Conservation (phyloP, 2,329 filamentous ascomycete species). For the Sporothrix mexicana region DNA sequence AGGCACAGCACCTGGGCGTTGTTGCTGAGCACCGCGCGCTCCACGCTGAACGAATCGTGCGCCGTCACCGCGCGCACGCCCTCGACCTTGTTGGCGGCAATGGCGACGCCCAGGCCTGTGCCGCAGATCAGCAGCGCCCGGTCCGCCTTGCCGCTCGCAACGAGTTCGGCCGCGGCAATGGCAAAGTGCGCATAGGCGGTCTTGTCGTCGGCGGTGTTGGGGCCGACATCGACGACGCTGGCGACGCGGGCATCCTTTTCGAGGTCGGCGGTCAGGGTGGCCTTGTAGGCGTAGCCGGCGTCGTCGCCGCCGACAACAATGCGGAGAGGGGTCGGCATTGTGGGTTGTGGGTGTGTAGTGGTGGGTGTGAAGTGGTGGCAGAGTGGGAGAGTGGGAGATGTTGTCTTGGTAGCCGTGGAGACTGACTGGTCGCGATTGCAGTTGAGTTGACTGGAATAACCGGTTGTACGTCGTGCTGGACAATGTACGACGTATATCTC, state of each 20-base stretch:
- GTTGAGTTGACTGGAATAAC: too few species aligned
- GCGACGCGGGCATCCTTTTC: slow-evolving; percentile 69
- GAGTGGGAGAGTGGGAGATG: background rate
- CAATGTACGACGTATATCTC: background rate
- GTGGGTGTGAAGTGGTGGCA: background rate
- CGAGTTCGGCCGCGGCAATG: slow-evolving; percentile 36
- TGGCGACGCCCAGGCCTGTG: slow-evolving; percentile 84
- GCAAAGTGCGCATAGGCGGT: slow-evolving; percentile 80
- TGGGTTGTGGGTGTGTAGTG: background rate
- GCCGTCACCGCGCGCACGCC: slow-evolving; percentile 87
- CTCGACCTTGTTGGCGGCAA: slow-evolving; percentile 83
- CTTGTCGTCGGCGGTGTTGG: slow-evolving; percentile 69
- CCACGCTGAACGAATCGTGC: slow-evolving; percentile 84
- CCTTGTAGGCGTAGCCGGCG: slow-evolving; percentile 79
- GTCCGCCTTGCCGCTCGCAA: slow-evolving; percentile 36
- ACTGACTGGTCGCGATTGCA: background rate
- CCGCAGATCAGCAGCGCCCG: slow-evolving; percentile 84
- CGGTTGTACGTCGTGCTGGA: too few species aligned
- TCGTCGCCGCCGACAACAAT: slow-evolving; percentile 27
- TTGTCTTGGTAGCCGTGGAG: background rate
- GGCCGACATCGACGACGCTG: slow-evolving; percentile 75
- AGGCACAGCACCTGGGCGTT: slow-evolving; percentile 87
- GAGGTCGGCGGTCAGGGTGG: slow-evolving; percentile 75
- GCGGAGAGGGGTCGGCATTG: slow-evolving; percentile 4
- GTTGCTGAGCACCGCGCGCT: slow-evolving; percentile 80